Conservation (phyloP, 164 flowering plant species). For the Vitis amurensis region DNA sequence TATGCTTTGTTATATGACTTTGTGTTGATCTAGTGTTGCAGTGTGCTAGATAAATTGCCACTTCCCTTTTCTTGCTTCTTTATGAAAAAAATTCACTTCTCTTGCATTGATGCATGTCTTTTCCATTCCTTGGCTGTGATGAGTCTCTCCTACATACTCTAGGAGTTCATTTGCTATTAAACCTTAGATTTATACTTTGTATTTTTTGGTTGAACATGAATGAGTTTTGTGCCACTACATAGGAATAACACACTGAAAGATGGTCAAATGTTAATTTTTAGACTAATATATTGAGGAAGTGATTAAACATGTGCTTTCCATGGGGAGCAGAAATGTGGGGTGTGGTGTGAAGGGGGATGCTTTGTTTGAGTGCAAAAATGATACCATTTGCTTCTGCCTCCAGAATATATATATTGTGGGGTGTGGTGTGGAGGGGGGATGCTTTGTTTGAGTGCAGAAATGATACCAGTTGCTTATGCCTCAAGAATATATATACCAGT, state of each 20-base stretch:
- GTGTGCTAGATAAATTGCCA: background rate
- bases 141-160: background rate
- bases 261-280: background rate
- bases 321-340: background rate
- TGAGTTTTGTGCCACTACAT: background rate
- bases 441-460: background rate
- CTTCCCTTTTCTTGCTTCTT: background rate
- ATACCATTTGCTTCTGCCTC: background rate
- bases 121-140: background rate
- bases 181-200: background rate
- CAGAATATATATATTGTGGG: background rate
- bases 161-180: background rate
- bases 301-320: background rate
- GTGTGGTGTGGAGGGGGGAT: background rate
- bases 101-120: background rate
- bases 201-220: background rate
- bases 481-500: background rate
- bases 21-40: background rate
- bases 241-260: background rate
- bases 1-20: conserved; percentile 8
- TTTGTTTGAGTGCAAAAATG: background rate
- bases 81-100: background rate
- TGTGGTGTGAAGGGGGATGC: background rate
- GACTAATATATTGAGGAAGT: background rate
- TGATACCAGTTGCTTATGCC: background rate